Percentiles rank a stretch among this genome's conserved stretches.
These are phyloP conservation scores for Apophysomyces variabilis DNA, from an alignment of 371 early-diverging fungal species.

Conservation along the genomic window DNA sequence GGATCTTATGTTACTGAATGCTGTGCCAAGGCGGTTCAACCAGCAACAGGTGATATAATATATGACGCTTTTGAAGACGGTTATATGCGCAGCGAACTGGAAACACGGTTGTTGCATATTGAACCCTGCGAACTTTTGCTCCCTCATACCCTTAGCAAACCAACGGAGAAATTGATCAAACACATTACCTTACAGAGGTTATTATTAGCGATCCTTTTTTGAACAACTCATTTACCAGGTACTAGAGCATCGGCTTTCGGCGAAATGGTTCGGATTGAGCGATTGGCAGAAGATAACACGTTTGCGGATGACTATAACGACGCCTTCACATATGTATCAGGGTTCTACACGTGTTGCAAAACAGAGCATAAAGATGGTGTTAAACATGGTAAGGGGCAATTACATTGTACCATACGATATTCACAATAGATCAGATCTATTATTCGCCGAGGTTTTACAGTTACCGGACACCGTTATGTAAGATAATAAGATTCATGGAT, in stretches of 20 bases:
- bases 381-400: conserved; percentile 5
- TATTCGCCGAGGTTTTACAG: conserved; percentile 28
- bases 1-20: not conserved
- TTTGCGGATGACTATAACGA: conserved; percentile 44
- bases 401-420: not conserved
- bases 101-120: conserved; percentile 78
- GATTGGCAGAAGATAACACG: conserved; percentile 50
- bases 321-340: conserved; percentile 56
- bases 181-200: conserved; percentile 38
- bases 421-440: conserved; percentile 6
- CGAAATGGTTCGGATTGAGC: conserved; percentile 63
- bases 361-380: conserved; percentile 10
- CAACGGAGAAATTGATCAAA: conserved; percentile 59
- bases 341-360: conserved; percentile 51
- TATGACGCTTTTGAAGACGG: conserved; percentile 80
- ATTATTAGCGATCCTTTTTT: not conserved
- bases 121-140: conserved; percentile 79
- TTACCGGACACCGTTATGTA: conserved; percentile 44
- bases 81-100: conserved; percentile 71
- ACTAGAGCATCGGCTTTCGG: conserved; percentile 23
- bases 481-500: conserved; percentile 1
- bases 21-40: conserved; percentile 61
- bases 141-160: conserved; percentile 54
- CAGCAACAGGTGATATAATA: conserved; percentile 75
- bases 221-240: too few relatives aligned